Evolutionary conservation across 805 yeast genomes (phyloP).

Genomic region (Candida alai): DNA sequence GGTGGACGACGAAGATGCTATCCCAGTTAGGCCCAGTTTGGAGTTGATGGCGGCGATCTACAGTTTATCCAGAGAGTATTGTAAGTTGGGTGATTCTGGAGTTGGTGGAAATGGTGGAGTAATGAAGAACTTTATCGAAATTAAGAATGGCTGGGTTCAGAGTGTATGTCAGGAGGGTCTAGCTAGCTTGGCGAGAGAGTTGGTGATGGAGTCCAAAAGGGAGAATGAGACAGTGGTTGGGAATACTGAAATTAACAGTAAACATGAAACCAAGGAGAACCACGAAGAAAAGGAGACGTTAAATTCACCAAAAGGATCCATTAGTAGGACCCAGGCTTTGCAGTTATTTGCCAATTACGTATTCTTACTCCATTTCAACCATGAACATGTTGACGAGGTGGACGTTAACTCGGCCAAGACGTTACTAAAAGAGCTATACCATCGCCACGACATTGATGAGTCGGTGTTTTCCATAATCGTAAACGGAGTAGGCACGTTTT

Average conservation of each 20-base stretch:
- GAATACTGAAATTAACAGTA: background rate
- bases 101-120: background rate
- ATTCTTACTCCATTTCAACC: slow-evolving; percentile 6
- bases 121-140: slow-evolving; percentile 17
- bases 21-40: slow-evolving; percentile 9
- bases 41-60: slow-evolving; percentile 5
- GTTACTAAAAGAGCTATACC: background rate
- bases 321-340: background rate
- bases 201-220: background rate
- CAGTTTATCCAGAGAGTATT: slow-evolving; percentile 2
- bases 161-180: too few relatives aligned
- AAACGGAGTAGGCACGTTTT: slow-evolving; percentile 24
- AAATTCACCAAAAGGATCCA: background rate
- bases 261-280: background rate
- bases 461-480: slow-evolving; percentile 3
- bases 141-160: slow-evolving; percentile 35
- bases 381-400: background rate
- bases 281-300: background rate
- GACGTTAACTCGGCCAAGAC: background rate
- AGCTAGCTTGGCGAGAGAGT: too few relatives aligned
- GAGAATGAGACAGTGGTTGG: background rate
- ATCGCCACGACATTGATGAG: slow-evolving; percentile 5
- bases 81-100: background rate
- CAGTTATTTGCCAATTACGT: slow-evolving; percentile 4
- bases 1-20: slow-evolving; percentile 1